Evolutionary conservation across 176 grass and related monocot genomes (phyloP).

Genomic region (Oryza nivara): DNA sequence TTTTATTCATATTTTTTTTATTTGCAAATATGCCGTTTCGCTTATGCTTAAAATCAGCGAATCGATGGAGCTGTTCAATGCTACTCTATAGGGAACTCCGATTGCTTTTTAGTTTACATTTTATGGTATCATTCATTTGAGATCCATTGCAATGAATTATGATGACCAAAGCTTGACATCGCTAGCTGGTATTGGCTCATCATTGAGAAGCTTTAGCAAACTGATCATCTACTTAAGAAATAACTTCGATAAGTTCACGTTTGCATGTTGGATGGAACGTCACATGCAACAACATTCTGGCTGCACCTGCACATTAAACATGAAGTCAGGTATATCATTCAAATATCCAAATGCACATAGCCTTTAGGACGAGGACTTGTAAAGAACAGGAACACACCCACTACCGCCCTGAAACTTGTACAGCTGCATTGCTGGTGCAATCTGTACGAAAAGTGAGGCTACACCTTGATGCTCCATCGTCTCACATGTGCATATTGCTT

Average conservation of each 20-base stretch:
- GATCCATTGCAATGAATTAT: constrained; percentile 18
- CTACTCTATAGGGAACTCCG: too few species aligned
- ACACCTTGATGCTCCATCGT: too few species aligned
- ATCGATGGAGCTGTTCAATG: too few species aligned
- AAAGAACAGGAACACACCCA: constrained; percentile 61
- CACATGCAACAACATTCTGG: constrained; percentile 68
- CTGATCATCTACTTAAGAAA: constrained; percentile 98
- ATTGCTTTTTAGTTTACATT: too few species aligned
- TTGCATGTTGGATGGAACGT: constrained; percentile 76
- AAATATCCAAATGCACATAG: constrained; percentile 31
- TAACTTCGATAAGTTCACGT: constrained; percentile 88
- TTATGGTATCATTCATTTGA: not conserved
- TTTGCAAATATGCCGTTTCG: too few species aligned
- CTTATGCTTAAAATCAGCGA: too few species aligned
- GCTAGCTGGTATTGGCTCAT: constrained; percentile 73
- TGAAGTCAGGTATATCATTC: not conserved
- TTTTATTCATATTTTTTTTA: too few species aligned
- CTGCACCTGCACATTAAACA: constrained; percentile 66
- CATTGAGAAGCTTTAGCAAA: constrained; percentile 90
- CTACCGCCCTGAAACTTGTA: constrained; percentile 89
- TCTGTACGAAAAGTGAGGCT: too few species aligned
- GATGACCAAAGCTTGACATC: constrained; percentile 71
- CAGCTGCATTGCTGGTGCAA: constrained; percentile 80
- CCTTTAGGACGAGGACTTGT: constrained; percentile 3
- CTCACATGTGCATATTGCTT: too few species aligned